Base-by-base conservation (phyloP, 2,329 filamentous ascomycete species). In the Sporothrix variecibatus region DNA sequence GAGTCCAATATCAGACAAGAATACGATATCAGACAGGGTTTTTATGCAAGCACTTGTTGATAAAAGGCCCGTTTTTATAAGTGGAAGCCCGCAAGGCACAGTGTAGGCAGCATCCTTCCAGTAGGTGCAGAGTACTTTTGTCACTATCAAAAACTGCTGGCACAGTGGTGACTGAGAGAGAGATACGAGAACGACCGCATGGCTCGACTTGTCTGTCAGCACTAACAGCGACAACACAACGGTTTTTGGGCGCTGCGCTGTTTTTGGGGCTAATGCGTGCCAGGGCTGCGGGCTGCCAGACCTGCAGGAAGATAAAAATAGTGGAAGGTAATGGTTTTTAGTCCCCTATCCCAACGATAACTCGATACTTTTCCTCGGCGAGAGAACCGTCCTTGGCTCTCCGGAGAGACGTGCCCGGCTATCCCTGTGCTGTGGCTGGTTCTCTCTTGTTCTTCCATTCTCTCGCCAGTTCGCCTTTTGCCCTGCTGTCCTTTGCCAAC, bases 141-240 rank as follows among this genome's bases (percentile, higher is more conserved):
- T 34, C 26, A 9, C 56, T 31, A n/a, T 23, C n/a, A 11, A 28
- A 12, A 28, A 15, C 51, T 56, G 51, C 23, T 23, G 11, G n/a
- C 26, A 56, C 51, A 31, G n/a, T 20, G 9, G 38, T n/a, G 2
- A 8, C 34, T n/a, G 23, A 43, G 12, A 15, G n/a, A 43, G 2
- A 34, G 58, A 12, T 34, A 53, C 51, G 51, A 40, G 58, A 17
- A 40, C 20, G 40, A n/a, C 28, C 11, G 58, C 31, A 38, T n/a
- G 1, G 1, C n/a, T 23, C 12, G 7, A 7, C n/a, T 46, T 12
- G 38, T 38, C 43, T 43, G 62, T 46, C 62, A 67, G 62, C 62
- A 46, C 62, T 67, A 67, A 46, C 38, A 67, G 11, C 12, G 38
- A 67, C 62, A 20, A 23, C 62, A n/a, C 62, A 67, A 46, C 62